Conservation (phyloP, 805 yeast species). For the Candida maesae region DNA sequence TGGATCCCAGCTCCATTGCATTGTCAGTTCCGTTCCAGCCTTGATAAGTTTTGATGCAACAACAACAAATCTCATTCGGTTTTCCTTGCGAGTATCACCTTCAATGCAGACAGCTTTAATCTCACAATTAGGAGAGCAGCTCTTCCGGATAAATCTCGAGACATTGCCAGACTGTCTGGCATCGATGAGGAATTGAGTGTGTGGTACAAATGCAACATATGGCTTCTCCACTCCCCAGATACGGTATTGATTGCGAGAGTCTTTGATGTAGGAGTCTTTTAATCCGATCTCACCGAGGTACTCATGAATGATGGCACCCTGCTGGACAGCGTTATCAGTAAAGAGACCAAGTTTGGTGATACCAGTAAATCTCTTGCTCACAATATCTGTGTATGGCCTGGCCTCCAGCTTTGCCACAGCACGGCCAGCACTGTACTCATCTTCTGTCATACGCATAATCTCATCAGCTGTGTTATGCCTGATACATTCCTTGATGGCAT, state of each 20-base stretch:
- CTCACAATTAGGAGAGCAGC: conserved; percentile 75
- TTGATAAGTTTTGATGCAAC: conserved; percentile 53
- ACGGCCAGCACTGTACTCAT: conserved; percentile 16
- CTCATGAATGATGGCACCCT: conserved; percentile 53
- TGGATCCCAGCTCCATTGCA: conserved; percentile 88
- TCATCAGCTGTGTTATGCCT: conserved; percentile 4
- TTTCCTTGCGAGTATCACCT: no score
- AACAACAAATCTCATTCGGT: conserved; percentile 57
- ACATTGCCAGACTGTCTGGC: conserved; percentile 76
- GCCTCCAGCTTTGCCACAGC: conserved; percentile 37
- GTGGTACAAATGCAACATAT: conserved; percentile 51
- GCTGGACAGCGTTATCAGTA: conserved; percentile 34
- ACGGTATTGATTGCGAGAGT: conserved; percentile 73
- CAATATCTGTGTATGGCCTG: conserved; percentile 54
- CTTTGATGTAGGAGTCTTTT: conserved; percentile 57
- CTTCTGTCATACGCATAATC: conserved; percentile 18
- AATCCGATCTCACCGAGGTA: conserved; percentile 70
- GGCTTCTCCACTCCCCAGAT: conserved; percentile 67
- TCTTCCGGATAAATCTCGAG: conserved; percentile 67
- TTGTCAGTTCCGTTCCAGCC: conserved; percentile 66
- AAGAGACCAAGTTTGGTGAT: conserved; percentile 66
- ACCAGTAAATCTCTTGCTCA: conserved; percentile 54
- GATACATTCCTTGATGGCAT: conserved; percentile 41
- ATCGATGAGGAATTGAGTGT: conserved; percentile 68
- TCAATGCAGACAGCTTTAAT: conserved; percentile 50